Evolutionary conservation across 1,284 basidiomycete genomes (phyloP).

Genomic region (Ustilago sp.): DNA sequence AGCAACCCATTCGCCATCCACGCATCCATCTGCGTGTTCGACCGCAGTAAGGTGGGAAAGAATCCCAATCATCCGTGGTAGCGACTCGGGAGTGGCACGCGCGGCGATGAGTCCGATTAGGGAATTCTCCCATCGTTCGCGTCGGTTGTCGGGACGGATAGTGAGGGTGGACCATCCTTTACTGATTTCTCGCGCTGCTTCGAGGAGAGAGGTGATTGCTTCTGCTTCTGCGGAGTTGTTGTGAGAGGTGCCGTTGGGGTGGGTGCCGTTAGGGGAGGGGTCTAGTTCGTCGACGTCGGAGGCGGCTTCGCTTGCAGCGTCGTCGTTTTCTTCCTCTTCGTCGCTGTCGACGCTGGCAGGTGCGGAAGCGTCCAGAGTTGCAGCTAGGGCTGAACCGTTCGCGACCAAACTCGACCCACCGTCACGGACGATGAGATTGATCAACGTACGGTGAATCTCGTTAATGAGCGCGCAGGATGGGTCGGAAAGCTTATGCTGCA

Average conservation of each 20-base stretch:
- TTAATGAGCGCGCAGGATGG: conserved; percentile 81
- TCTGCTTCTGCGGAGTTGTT: conserved; percentile 32
- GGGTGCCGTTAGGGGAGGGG: conserved; percentile 16
- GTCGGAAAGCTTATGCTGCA: conserved; percentile 81
- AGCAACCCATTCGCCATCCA: conserved; percentile 50
- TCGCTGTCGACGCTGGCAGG: conserved; percentile 69
- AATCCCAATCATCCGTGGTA: conserved; percentile 64
- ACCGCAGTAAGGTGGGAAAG: conserved; percentile 65
- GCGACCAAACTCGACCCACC: conserved; percentile 71
- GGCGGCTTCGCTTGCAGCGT: conserved; percentile 38
- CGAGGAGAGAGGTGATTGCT: conserved; percentile 45
- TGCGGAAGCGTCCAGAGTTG: conserved; percentile 27
- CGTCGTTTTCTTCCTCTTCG: conserved; percentile 40
- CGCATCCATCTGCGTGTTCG: conserved; percentile 57
- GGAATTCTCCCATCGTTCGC: conserved; percentile 62
- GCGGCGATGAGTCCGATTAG: conserved; percentile 59
- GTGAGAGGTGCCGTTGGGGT: conserved; percentile 19
- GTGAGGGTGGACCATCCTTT: conserved; percentile 58
- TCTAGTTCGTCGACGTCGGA: conserved; percentile 49
- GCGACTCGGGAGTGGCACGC: conserved; percentile 54
- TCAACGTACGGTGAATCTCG: conserved; percentile 88
- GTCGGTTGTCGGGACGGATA: conserved; percentile 56
- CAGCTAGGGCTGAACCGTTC: conserved; percentile 21
- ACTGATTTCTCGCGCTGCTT: conserved; percentile 48
- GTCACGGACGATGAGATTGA: conserved; percentile 85